Base-by-base conservation (phyloP, 768 basidiomycete species). In the Lepiota brunneoincarnata region DNA sequence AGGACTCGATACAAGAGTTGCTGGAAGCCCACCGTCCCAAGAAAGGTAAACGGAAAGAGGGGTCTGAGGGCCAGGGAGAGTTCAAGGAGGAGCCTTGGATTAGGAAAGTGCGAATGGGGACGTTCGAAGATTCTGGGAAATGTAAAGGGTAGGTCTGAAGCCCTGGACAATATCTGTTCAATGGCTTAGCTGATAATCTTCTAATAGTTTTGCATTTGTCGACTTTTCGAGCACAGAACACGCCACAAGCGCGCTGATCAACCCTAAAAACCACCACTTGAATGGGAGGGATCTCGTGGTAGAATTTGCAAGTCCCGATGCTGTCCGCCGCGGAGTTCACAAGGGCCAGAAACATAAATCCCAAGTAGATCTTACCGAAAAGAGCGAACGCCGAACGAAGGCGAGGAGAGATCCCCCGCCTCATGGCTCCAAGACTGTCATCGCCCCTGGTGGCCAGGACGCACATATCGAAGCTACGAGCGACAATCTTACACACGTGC, bases 91-190 rank as follows among this genome's bases (percentile, higher is more conserved):
- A 58, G 17, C 67, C 56, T 9, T 55, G 54, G 53, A 58, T 58
- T 41, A 56, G 57, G 28, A 57, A 58, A 40, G 42, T 99, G 24
- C 84, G 96, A 5, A 80, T 99, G 81, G 94, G 93, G 3, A 95
- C 94, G 15, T 99, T 99, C 60, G 93, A 98, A 67, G 96, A 99
- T 68, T 90, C 84, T 45, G 97, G 96, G 7, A 71, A 82, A 49
- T 98, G 96, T 73, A 99, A 98, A 78, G 96, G 96, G 96, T 97
- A 64, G 55, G 79, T 73, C 1, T 28, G 3, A 20, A 18, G 14
- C 20, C 31, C 39, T 37, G n/a, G 1, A 39, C 11, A 9, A 31
- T 31, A 31, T 1, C n/a, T 18, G 17, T 49, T 39, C 24, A 18
- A 21, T 48, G 31, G 7, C 23, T 3, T 18, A 51, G n/a, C 20